Evolutionary conservation across 2,329 filamentous ascomycete species (phyloP).

Genomic region (Curvularia sp.): DNA sequence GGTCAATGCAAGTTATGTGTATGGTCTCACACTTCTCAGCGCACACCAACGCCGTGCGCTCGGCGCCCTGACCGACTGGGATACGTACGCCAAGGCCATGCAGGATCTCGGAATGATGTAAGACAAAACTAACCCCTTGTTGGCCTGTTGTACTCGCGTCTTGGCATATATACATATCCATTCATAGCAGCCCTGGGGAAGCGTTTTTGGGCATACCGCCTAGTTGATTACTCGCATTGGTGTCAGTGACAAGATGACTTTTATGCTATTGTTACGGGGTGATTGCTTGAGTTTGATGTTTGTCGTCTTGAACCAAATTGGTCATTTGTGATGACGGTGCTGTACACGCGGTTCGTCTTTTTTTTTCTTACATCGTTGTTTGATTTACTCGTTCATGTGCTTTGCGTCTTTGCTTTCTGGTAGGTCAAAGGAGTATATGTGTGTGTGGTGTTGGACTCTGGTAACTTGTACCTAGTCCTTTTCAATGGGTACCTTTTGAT

Average conservation of each 20-base stretch:
- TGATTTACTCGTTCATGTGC: neutral
- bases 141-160: constrained; percentile 9
- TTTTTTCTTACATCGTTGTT: neutral
- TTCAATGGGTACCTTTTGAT: too few relatives aligned
- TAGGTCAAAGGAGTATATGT: too few relatives aligned
- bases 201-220: neutral
- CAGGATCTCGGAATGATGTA: constrained; percentile 44
- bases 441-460: too few relatives aligned
- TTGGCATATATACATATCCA: constrained; percentile 2
- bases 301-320: neutral
- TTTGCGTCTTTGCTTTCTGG: neutral
- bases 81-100: constrained; percentile 76
- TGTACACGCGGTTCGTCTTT: neutral
- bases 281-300: neutral
- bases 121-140: neutral
- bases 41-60: constrained; percentile 89
- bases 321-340: neutral
- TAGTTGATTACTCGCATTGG: neutral
- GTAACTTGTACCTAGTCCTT: neutral
- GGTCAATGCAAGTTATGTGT: constrained; percentile 98
- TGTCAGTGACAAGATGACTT: neutral
- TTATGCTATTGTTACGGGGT: neutral
- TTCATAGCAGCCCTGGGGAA: constrained; percentile 8
- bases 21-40: constrained; percentile 86
- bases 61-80: constrained; percentile 85